Conservation (phyloP, 805 yeast genomes). For the Spathaspora passalidarum region DNA sequence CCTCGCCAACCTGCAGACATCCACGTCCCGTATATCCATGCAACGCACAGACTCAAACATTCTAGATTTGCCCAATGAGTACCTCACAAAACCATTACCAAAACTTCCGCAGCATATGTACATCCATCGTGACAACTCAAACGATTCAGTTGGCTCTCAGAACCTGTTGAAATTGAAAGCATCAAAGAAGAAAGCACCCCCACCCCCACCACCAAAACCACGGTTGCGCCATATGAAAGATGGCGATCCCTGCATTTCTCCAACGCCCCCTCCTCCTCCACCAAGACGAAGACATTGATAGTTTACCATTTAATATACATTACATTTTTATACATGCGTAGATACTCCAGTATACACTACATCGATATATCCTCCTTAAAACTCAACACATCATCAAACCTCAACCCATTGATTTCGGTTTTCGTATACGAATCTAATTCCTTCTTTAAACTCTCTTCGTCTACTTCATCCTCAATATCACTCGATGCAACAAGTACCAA, state of each 20-base stretch:
- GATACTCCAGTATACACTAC: too few relatives aligned
- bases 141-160: conserved; percentile 16
- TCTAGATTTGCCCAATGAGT: conserved; percentile 34
- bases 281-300: conserved; percentile 26
- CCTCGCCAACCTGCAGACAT: conserved; percentile 6
- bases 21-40: neutral
- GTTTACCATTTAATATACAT: neutral
- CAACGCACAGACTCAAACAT: conserved; percentile 13
- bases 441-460: conserved; percentile 21
- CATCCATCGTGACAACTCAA: conserved; percentile 7
- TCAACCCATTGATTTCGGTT: conserved; percentile 62
- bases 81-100: conserved; percentile 22
- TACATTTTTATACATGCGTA: conserved; percentile 19
- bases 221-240: neutral
- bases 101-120: conserved; percentile 8
- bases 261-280: conserved; percentile 28
- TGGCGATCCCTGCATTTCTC: neutral
- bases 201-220: conserved; percentile 33
- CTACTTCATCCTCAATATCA: conserved; percentile 28
- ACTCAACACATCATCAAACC: conserved; percentile 60
- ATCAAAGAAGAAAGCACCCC: conserved; percentile 34
- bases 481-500: conserved; percentile 74
- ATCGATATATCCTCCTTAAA: conserved; percentile 53
- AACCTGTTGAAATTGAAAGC: conserved; percentile 24
- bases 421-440: conserved; percentile 37